phyloP scores from a whole-genome alignment of 1,284 basidiomycete species.

The Tilletia setariae region DNA sequence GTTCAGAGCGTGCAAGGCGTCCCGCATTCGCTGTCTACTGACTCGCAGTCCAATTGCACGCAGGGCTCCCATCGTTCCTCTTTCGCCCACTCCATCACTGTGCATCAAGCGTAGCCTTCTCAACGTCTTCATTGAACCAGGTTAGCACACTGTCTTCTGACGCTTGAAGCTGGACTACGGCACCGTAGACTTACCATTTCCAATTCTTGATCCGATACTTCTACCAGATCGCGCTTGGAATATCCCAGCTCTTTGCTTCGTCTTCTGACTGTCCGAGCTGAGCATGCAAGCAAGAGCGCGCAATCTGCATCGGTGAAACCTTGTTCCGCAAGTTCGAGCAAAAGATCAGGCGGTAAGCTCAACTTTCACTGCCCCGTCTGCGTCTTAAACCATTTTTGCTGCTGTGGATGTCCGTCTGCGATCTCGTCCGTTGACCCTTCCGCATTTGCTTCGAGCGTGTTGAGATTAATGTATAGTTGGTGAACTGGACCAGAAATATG shows the following conservation, averaged over 20 bases:
- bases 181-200: not conserved
- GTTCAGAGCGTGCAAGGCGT: not conserved
- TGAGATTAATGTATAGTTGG: not conserved
- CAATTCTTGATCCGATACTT: not conserved
- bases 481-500: not conserved
- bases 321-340: not conserved
- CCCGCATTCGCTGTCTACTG: not conserved
- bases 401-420: not conserved
- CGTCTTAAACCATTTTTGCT: not conserved
- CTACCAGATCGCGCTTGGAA: not conserved
- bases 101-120: not conserved
- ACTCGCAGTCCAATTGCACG: not conserved
- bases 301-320: slow-evolving; percentile 1
- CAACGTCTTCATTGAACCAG: too few species aligned
- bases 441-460: not conserved
- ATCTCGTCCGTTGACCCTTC: not conserved
- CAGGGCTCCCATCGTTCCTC: not conserved
- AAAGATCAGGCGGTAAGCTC: not conserved
- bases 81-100: not conserved
- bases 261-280: not conserved
- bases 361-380: not conserved
- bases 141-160: too few species aligned
- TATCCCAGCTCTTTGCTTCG: not conserved
- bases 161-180: not conserved
- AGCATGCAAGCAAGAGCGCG: not conserved